These are phyloP conservation scores for Cryptococcus sp. DNA, from an alignment of 1,284 basidiomycete species.

Conservation along the genomic window DNA sequence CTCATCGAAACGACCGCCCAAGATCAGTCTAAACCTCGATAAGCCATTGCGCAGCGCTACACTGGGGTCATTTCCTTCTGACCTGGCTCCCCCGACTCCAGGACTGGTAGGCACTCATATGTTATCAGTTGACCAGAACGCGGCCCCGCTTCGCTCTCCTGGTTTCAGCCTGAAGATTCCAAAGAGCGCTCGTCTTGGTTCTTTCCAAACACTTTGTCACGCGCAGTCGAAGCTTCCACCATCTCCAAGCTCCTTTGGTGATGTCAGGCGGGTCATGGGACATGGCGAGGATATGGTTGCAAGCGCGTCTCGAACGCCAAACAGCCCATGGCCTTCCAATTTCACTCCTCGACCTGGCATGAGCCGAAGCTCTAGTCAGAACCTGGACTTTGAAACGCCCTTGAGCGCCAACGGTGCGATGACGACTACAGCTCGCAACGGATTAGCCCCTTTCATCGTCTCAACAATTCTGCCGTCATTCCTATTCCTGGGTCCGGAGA, in stretches of 20 bases:
- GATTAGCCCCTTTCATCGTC: constrained; percentile 64
- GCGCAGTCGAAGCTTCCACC: constrained; percentile 35
- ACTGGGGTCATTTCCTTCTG: constrained; percentile 20
- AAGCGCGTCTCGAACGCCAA: neutral
- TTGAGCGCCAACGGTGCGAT: neutral
- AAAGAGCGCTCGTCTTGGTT: constrained; percentile 14
- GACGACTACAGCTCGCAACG: constrained; percentile 58
- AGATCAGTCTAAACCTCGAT: constrained; percentile 44
- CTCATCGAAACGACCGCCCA: constrained; percentile 33
- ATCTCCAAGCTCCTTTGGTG: constrained; percentile 38
- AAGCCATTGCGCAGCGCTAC: constrained; percentile 30
- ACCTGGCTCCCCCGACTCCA: constrained; percentile 13
- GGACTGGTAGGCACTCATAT: neutral
- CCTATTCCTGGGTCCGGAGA: constrained; percentile 86
- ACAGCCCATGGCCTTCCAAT: neutral
- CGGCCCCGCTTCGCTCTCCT: constrained; percentile 15
- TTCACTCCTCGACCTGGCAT: constrained; percentile 1
- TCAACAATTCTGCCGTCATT: constrained; percentile 88
- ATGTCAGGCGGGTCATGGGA: constrained; percentile 16
- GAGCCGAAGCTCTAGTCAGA: constrained; percentile 4
- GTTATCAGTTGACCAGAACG: neutral
- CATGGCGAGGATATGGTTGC: constrained; percentile 12
- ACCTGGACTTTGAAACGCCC: constrained; percentile 55
- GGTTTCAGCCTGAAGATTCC: constrained; percentile 19
- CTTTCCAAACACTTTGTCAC: constrained; percentile 32